Base-by-base conservation (phyloP, 768 basidiomycete species). In the Mycena haematopus region DNA sequence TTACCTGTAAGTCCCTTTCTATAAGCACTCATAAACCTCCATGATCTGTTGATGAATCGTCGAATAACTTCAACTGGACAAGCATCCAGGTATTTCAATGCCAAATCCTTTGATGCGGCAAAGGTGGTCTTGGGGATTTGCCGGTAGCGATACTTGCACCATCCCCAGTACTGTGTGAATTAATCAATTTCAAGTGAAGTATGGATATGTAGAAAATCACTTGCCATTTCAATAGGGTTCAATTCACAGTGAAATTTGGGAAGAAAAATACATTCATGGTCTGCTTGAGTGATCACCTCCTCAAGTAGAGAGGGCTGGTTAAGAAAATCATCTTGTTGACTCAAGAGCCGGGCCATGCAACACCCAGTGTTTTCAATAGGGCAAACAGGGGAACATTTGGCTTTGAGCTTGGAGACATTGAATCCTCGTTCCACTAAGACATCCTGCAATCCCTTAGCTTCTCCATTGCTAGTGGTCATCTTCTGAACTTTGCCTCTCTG, bases 1-100 rank as follows among this genome's bases (percentile, higher is more conserved):
- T 68, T 71, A 19, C 72, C 74, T 13, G 49, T 72, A 6, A 75
- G 53, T 2, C 75, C 73, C 6, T 50, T 31, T 5, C 56, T 44
- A 38, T 75, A 77, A 3, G 72, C 69, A 64, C 60, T 63, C 63
- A 70, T 68, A 29, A 42, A 62, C 11, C 52, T 31, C 42, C 42
- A 62, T 33, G 53, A 56, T 19, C 53, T 45, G 47, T 56, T 62
- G 38, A 62, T 56, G 42, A 62, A 62, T 2, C 59, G 22, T 22
- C 22, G 36, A 40, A 53, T 45, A 31, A 45, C 42, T 25, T 45
- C 54, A 31, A 31, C 54, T 24, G 54, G 54, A 33, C 56, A 57
- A 29, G 25, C 56, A 57, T 57, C 56, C 46, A 57, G 21, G 38
- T 57, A 57, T 27, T 49, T 35, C 45, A 47, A 27, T 15, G 56